Conservation (phyloP, 495 filamentous ascomycete species). For the Xylaria bambusicola region DNA sequence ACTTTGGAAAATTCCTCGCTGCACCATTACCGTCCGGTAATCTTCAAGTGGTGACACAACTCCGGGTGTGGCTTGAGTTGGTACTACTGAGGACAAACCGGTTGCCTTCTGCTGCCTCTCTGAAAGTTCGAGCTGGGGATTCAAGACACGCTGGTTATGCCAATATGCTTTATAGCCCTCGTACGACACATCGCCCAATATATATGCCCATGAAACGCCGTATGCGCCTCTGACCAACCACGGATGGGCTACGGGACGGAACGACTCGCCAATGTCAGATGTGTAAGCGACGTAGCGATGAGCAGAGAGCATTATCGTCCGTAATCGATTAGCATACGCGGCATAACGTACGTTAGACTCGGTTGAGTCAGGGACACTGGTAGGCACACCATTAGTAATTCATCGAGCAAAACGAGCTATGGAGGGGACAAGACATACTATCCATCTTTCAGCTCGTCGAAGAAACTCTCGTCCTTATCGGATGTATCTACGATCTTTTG, state of each 20-base stretch:
- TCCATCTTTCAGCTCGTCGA: constrained; percentile 74
- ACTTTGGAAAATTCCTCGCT: constrained; percentile 86
- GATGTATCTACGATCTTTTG: constrained; percentile 66
- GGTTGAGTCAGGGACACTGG: constrained; percentile 72
- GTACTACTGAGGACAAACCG: constrained; percentile 30
- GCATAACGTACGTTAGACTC: constrained; percentile 87
- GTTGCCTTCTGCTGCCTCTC: constrained; percentile 40
- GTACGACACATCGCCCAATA: constrained; percentile 85
- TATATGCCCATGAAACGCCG: constrained; percentile 88
- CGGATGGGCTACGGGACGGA: constrained; percentile 89
- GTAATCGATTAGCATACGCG: constrained; percentile 82
- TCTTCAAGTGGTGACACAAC: constrained; percentile 82
- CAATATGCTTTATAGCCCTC: constrained; percentile 96
- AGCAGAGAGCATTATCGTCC: constrained; percentile 85
- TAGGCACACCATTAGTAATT: constrained; percentile 9
- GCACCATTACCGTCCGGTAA: constrained; percentile 86
- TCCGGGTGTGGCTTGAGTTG: constrained; percentile 35
- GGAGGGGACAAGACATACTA: constrained; percentile 62
- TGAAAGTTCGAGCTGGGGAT: constrained; percentile 51
- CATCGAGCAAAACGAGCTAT: constrained; percentile 7
- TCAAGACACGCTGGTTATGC: constrained; percentile 66
- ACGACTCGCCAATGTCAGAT: constrained; percentile 94
- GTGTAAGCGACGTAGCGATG: constrained; percentile 98
- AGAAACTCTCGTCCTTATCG: constrained; percentile 76
- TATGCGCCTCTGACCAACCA: constrained; percentile 80